Evolutionary conservation across 2,329 filamentous ascomycete genomes (phyloP).

Genomic region (Fonsecaea erecta): DNA sequence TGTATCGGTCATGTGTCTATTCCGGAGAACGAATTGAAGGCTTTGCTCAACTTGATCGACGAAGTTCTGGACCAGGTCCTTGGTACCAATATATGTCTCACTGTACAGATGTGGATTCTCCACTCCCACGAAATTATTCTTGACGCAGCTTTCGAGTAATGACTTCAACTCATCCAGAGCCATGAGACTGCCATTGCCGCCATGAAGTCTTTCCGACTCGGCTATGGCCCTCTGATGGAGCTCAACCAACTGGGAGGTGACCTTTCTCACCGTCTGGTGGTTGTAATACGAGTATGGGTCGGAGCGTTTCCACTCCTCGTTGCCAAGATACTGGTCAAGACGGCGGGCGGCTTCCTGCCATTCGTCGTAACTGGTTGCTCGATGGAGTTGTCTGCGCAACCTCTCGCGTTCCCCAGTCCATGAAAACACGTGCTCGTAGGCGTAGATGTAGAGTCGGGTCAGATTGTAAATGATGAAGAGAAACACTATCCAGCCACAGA

Average conservation of each 20-base stretch:
- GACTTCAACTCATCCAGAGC: slow-evolving; percentile 75
- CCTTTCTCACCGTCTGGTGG: slow-evolving; percentile 76
- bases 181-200: slow-evolving; percentile 33
- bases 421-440: slow-evolving; percentile 88
- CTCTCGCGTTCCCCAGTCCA: slow-evolving; percentile 81
- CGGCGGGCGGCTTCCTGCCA: slow-evolving; percentile 81
- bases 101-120: slow-evolving; percentile 95
- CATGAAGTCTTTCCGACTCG: slow-evolving; percentile 40
- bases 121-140: slow-evolving; percentile 95
- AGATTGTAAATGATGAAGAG: slow-evolving; percentile 75
- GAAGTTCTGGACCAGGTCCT: slow-evolving; percentile 87
- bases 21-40: slow-evolving; percentile 70
- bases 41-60: slow-evolving; percentile 69
- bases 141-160: slow-evolving; percentile 86
- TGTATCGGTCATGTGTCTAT: slow-evolving; percentile 68
- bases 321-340: slow-evolving; percentile 80
- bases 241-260: slow-evolving; percentile 72
- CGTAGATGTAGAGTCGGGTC: slow-evolving; percentile 85
- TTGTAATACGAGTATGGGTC: slow-evolving; percentile 80
- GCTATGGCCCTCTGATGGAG: slow-evolving; percentile 49
- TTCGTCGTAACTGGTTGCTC: slow-evolving; percentile 74
- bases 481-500: slow-evolving; percentile 78
- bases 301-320: slow-evolving; percentile 57
- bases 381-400: slow-evolving; percentile 72
- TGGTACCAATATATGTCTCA: slow-evolving; percentile 98